Percentiles rank a stretch among this genome's conserved stretches.
These are phyloP conservation scores for Kwoniella shandongensis DNA, from an alignment of 768 basidiomycete genomes.

Conservation along the genomic window DNA sequence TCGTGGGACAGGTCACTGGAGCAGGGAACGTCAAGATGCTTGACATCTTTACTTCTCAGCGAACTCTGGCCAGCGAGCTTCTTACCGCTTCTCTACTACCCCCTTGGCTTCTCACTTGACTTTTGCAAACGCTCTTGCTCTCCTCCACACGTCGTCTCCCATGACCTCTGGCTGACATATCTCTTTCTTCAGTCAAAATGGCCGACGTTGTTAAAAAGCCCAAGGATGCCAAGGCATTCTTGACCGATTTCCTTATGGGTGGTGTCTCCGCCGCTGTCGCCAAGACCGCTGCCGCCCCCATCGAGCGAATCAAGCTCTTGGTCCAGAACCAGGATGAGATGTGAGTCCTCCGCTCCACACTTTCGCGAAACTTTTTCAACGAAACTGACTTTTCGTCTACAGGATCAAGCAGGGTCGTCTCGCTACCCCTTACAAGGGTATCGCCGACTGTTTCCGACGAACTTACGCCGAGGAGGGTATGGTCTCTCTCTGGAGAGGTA, in stretches of 20 bases:
- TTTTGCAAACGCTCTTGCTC: too few species aligned
- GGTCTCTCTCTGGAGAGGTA: constrained; percentile 95
- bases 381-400: constrained; percentile 25
- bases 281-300: constrained; percentile 98
- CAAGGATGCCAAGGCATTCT: constrained; percentile 90
- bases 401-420: constrained; percentile 99
- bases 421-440: constrained; percentile 91
- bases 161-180: constrained; percentile 21
- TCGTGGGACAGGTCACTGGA: too few species aligned
- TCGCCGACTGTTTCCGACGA: constrained; percentile 84
- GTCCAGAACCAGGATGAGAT: constrained; percentile 99
- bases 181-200: constrained; percentile 28
- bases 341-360: too few species aligned
- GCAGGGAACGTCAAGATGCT: too few species aligned
- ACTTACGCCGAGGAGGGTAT: constrained; percentile 95
- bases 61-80: too few species aligned
- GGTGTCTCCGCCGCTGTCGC: constrained; percentile 77
- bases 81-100: too few species aligned
- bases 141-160: too few species aligned
- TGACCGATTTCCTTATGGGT: constrained; percentile 57
- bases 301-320: constrained; percentile 98
- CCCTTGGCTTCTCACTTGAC: too few species aligned
- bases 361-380: too few species aligned
- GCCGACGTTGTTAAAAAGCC: constrained; percentile 59
- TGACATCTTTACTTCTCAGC: too few species aligned